These are phyloP conservation scores for Amorphotheca resinae DNA, from an alignment of 495 filamentous ascomycete species.

Conservation along the genomic window DNA sequence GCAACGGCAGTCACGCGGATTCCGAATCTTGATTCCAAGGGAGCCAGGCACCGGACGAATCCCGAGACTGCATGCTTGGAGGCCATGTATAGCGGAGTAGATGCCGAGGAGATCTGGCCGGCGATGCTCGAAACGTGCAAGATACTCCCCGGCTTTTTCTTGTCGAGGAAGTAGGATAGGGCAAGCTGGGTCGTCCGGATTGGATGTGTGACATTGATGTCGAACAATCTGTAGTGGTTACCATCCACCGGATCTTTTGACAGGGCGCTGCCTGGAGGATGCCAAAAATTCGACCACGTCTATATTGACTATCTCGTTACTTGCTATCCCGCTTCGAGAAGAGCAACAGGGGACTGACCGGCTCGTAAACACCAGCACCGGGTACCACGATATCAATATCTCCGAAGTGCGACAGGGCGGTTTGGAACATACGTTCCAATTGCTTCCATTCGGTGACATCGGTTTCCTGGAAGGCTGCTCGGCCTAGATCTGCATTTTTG, in stretches of 20 bases:
- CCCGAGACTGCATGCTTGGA: conserved; percentile 49
- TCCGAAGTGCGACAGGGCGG: conserved; percentile 41
- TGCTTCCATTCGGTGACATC: conserved; percentile 48
- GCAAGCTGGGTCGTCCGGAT: conserved; percentile 56
- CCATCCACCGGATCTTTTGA: conserved; percentile 35
- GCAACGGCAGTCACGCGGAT: conserved; percentile 55
- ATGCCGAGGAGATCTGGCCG: conserved; percentile 38
- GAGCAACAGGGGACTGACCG: no score
- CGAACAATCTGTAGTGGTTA: conserved; percentile 42
- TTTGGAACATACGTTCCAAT: conserved; percentile 43
- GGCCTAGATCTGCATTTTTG: conserved; percentile 22
- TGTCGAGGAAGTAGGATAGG: conserved; percentile 38
- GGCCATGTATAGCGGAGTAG: conserved; percentile 46
- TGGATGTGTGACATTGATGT: conserved; percentile 60
- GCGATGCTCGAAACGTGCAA: conserved; percentile 52
- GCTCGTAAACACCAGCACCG: conserved; percentile 54
- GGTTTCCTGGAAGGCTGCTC: conserved; percentile 46
- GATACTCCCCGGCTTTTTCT: conserved; percentile 21
- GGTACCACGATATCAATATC: conserved; percentile 51
- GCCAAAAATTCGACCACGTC: conserved; percentile 21
- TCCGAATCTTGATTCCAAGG: conserved; percentile 20
- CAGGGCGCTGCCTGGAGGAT: conserved; percentile 12
- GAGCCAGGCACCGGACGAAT: conserved; percentile 41
- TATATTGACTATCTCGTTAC: no score
- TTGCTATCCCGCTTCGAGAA: no score